A percentile compares a stretch with the other conserved stretches of the same genome.
Conservation (phyloP, 805 yeast species). For the Candida schatavii region DNA sequence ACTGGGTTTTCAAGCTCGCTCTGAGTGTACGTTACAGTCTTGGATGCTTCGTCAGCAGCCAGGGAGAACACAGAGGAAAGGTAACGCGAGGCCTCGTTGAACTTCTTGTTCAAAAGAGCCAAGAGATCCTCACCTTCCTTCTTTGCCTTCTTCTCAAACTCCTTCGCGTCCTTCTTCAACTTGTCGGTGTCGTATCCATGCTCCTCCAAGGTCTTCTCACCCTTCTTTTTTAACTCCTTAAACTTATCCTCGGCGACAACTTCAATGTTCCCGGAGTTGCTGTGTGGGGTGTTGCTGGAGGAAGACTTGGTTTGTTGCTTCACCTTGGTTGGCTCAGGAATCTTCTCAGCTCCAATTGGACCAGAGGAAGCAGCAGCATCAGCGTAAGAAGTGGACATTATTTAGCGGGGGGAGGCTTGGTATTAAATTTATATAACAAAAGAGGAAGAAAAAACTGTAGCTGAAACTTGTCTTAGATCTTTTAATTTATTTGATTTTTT, state of each 20-base stretch:
- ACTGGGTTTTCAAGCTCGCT: slow-evolving; percentile 60
- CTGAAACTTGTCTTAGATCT: no score
- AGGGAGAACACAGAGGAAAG: not conserved
- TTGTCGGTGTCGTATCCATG: slow-evolving; percentile 14
- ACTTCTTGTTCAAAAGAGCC: slow-evolving; percentile 18
- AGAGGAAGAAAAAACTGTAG: no score
- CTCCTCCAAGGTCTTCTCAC: slow-evolving; percentile 13
- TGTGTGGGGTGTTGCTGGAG: slow-evolving; percentile 10
- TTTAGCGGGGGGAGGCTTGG: no score
- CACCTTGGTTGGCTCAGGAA: slow-evolving; percentile 23
- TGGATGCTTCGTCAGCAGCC: not conserved
- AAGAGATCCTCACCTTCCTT: slow-evolving; percentile 7
- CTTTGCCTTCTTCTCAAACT: slow-evolving; percentile 16
- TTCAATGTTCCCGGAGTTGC: slow-evolving; percentile 19
- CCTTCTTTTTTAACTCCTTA: slow-evolving; percentile 20
- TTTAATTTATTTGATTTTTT: no score
- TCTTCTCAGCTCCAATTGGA: slow-evolving; percentile 25
- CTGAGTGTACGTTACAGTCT: not conserved
- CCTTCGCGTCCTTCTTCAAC: slow-evolving; percentile 20
- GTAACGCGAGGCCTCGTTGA: not conserved
- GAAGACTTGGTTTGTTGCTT: slow-evolving; percentile 10
- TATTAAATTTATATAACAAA: no score
- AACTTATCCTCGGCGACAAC: slow-evolving; percentile 19
- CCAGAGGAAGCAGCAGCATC: slow-evolving; percentile 42
- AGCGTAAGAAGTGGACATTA: slow-evolving; percentile 26